Percentiles rank a stretch among this genome's conserved stretches.
Evolutionary conservation across 768 basidiomycete species (phyloP).

Genomic region (Podaxis mareebaensis): DNA sequence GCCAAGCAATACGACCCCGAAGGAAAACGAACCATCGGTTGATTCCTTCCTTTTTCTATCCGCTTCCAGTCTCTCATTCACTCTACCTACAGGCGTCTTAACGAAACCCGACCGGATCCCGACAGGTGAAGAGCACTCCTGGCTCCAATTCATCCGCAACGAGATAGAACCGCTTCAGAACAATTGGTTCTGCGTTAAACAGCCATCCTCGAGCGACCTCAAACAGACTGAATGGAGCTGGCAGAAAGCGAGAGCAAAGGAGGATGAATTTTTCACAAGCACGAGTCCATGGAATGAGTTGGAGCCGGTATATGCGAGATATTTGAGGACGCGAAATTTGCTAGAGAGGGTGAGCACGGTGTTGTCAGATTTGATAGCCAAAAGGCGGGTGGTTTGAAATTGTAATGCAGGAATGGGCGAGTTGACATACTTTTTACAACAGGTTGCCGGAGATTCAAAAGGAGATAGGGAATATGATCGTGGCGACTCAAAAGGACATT

Average conservation of each 20-base stretch:
- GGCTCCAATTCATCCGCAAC: constrained; percentile 59
- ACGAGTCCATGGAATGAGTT: constrained; percentile 56
- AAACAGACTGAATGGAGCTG: constrained; percentile 52
- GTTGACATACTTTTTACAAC: constrained; percentile 25
- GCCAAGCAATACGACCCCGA: constrained; percentile 60
- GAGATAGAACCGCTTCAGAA: constrained; percentile 51
- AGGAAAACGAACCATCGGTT: constrained; percentile 72
- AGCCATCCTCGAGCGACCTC: constrained; percentile 51
- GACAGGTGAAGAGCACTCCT: constrained; percentile 49
- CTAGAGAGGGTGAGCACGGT: constrained; percentile 58
- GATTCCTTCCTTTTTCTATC: too few species aligned
- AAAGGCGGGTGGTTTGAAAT: constrained; percentile 41
- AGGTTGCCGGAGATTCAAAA: constrained; percentile 66
- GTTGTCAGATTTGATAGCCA: constrained; percentile 62
- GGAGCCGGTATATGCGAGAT: constrained; percentile 48
- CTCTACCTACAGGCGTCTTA: constrained; percentile 52
- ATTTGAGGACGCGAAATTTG: constrained; percentile 62
- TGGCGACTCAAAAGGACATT: too few species aligned
- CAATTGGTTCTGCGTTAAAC: constrained; percentile 63
- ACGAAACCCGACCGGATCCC: constrained; percentile 76
- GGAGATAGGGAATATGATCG: constrained; percentile 51
- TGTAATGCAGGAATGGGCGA: too few species aligned
- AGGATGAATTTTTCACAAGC: constrained; percentile 56
- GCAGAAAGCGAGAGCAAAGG: constrained; percentile 58
- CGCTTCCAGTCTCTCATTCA: neutral